Evolutionary conservation across 805 yeast species (phyloP), one percentile per base, ranked within the genome.

Genomic region (Candida manassasensis): DNA sequence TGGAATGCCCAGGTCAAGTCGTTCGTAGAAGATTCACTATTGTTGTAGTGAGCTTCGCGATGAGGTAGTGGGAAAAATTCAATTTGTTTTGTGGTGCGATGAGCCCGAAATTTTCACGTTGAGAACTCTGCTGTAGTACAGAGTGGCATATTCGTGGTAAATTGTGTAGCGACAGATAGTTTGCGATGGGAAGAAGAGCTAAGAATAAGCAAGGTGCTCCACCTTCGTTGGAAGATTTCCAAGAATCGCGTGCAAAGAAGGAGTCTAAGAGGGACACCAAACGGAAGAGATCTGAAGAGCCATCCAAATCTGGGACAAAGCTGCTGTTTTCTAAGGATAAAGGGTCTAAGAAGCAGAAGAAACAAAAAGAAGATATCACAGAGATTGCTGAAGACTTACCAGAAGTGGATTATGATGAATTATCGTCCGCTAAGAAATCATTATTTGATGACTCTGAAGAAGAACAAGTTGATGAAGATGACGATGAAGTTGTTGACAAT

Each of bases 141-240:
- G n/a, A n/a, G n/a, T n/a, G n/a, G n/a, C n/a, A n/a, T n/a, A n/a
- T n/a, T 27, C 21, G 43, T 38, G 41, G 29, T 37, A 39, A 41
- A 37, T 21, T 39, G 27, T 17, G 6, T 29, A 10, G 10, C n/a
- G 6, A 27, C 17, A 28, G 29, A 8, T n/a, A n/a, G n/a, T 19
- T 24, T 13, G 35, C 21, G 4, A 86, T 89, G 95, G 97, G 97
- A 59, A 83, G 96, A 76, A 81, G 85, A 69, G 85, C 86, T 40
- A 87, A 83, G 63, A 83, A 86, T 52, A 90, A 86, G 71, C 97
- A 90, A 67, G 93, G 87, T 30, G 84, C 75, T 40, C 97, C 97
- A 48, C 96, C 96, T 22, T 57, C 88, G 4, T 68, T 81, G 43
- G 97, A 90, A 29, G 96, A 90, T 52, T 81, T 89, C 58, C 77